These are phyloP conservation scores for Raffaelea albimanens DNA, from an alignment of 2,329 filamentous ascomycete genomes.

Conservation along the genomic window DNA sequence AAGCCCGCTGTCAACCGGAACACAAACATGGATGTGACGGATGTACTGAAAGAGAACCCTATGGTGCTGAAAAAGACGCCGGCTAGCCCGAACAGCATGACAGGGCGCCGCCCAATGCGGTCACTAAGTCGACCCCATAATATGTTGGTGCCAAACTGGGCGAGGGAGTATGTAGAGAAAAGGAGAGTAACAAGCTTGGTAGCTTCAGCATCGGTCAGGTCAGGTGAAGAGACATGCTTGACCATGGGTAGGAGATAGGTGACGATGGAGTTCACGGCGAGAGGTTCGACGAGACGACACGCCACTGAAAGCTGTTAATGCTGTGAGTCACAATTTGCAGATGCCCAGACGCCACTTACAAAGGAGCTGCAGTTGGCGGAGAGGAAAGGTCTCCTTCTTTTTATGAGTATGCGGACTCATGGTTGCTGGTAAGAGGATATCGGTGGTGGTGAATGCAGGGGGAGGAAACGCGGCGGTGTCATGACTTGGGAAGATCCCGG, in stretches of 20 bases:
- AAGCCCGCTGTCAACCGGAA: conserved; percentile 6
- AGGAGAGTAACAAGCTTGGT: conserved; percentile 6
- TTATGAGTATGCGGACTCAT: too few species aligned
- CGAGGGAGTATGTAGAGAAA: conserved; percentile 5
- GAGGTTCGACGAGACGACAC: conserved; percentile 9
- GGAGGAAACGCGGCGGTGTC: too few species aligned
- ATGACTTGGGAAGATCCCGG: too few species aligned
- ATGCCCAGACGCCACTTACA: background rate
- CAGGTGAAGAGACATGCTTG: background rate
- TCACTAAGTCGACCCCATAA: conserved; percentile 8
- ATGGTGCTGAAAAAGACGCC: conserved; percentile 5
- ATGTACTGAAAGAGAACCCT: conserved; percentile 3
- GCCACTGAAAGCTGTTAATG: conserved; percentile 5
- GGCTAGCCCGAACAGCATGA: conserved; percentile 6
- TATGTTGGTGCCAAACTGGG: conserved; percentile 9
- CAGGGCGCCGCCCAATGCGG: conserved; percentile 7
- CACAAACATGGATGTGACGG: conserved; percentile 5
- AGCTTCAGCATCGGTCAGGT: conserved; percentile 5
- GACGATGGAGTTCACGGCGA: conserved; percentile 9
- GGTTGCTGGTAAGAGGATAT: too few species aligned
- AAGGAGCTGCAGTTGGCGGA: background rate
- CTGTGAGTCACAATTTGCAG: background rate
- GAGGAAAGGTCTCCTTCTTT: background rate
- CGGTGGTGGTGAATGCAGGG: too few species aligned
- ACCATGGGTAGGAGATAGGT: conserved; percentile 9